These are phyloP conservation scores for Fusarium haematococcum DNA, from an alignment of 2,329 filamentous ascomycete genomes.

Conservation along the genomic window DNA sequence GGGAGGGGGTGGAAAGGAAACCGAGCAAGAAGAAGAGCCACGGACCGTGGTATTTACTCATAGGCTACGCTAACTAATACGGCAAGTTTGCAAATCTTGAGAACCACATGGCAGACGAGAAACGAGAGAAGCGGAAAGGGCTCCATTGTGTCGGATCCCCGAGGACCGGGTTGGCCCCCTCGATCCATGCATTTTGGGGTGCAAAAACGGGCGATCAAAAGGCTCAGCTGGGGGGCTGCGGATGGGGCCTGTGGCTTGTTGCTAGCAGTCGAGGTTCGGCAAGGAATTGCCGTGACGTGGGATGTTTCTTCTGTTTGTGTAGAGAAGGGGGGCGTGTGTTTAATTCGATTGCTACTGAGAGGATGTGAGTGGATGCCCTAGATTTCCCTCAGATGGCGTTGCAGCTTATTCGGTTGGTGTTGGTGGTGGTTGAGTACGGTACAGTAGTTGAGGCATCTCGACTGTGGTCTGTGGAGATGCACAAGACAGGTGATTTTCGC, in stretches of 20 bases:
- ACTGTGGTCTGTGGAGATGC: conserved; percentile 4
- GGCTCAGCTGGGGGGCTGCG: conserved; percentile 14
- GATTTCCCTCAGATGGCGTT: conserved; percentile 21
- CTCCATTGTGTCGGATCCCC: background rate
- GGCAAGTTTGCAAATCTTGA: conserved; percentile 18
- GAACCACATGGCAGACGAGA: conserved; percentile 10
- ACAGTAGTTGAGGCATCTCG: background rate
- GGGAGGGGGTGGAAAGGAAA: background rate
- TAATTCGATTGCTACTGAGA: conserved; percentile 7
- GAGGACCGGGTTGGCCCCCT: background rate
- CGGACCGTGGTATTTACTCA: conserved; percentile 18
- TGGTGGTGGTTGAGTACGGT: background rate
- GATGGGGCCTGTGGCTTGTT: conserved; percentile 34
- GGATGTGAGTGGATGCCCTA: conserved; percentile 11
- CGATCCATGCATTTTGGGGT: background rate
- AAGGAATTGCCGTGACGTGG: conserved; percentile 43
- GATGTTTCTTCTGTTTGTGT: conserved; percentile 14
- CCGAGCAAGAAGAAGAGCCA: conserved; percentile 10
- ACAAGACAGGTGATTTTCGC: conserved; percentile 1
- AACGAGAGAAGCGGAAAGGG: conserved; percentile 1
- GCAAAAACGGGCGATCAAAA: conserved; percentile 24
- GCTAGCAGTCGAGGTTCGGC: conserved; percentile 35
- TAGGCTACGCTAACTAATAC: conserved; percentile 5
- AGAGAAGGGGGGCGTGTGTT: conserved; percentile 3
- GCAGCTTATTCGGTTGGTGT: conserved; percentile 4